These are phyloP conservation scores for Zopfia rhizophila DNA, from an alignment of 2,329 filamentous ascomycete genomes.

Conservation along the genomic window DNA sequence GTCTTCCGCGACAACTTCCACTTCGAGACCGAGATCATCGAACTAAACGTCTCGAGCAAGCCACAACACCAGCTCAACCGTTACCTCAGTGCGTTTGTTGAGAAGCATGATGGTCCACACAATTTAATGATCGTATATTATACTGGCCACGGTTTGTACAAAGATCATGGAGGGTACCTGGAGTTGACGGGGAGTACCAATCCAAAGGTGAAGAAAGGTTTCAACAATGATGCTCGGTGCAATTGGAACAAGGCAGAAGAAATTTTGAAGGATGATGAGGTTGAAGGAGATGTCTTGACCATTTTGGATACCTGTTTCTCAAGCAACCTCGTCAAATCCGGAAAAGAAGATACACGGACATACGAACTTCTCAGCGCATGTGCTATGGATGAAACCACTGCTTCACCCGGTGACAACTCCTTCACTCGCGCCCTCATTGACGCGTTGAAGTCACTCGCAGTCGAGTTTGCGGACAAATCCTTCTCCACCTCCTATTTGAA, in stretches of 20 bases:
- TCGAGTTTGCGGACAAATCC: slow-evolving; percentile 30
- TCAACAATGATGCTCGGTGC: slow-evolving; percentile 37
- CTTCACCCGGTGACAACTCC: slow-evolving; percentile 39
- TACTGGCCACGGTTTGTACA: slow-evolving; percentile 48
- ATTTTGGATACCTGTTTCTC: slow-evolving; percentile 54
- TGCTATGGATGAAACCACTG: slow-evolving; percentile 37
- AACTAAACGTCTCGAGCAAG: slow-evolving; percentile 43
- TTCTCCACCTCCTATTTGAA: slow-evolving; percentile 45
- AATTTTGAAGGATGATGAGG: slow-evolving; percentile 35
- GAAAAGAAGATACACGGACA: slow-evolving; percentile 33
- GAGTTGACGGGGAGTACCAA: slow-evolving; percentile 36
- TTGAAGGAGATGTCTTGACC: slow-evolving; percentile 47
- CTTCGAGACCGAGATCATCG: slow-evolving; percentile 43
- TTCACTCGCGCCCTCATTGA: slow-evolving; percentile 50
- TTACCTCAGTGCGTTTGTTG: slow-evolving; percentile 40
- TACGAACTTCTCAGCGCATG: slow-evolving; percentile 49
- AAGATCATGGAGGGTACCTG: slow-evolving; percentile 32
- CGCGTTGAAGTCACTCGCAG: slow-evolving; percentile 33
- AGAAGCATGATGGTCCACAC: slow-evolving; percentile 40
- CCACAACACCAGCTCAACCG: slow-evolving; percentile 47
- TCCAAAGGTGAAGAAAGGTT: slow-evolving; percentile 26
- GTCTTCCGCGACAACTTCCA: slow-evolving; percentile 42
- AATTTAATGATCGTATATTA: slow-evolving; percentile 53
- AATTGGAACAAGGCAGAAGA: slow-evolving; percentile 50
- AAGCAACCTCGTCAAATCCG: slow-evolving; percentile 45